phyloP scores from a whole-genome alignment of 2,329 filamentous ascomycete species.

The Sclerotinia sclerotiorum region DNA sequence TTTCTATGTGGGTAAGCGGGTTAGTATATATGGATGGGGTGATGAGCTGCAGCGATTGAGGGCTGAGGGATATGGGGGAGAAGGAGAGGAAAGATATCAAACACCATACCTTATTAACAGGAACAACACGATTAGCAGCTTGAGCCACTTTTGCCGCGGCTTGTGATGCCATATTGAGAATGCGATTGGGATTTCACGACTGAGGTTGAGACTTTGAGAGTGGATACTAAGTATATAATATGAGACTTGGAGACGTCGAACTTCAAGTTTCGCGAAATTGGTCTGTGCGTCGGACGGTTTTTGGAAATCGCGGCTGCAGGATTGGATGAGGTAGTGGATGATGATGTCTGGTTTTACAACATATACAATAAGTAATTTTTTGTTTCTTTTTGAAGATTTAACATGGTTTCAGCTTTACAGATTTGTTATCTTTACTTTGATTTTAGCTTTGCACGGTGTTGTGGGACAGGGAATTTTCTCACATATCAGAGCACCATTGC shows the following conservation, averaged over 20 bases:
- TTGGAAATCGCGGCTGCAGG: constrained; percentile 3
- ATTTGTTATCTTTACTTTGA: no score
- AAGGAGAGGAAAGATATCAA: constrained; percentile 19
- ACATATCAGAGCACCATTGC: no score
- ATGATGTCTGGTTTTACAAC: not conserved
- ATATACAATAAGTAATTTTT: no score
- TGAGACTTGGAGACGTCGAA: not conserved
- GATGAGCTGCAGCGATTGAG: constrained; percentile 20
- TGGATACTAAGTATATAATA: not conserved
- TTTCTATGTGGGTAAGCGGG: constrained; percentile 61
- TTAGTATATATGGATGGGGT: constrained; percentile 32
- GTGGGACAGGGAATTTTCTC: no score
- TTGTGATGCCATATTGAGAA: constrained; percentile 47
- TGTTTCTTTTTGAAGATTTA: no score
- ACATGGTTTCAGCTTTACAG: no score
- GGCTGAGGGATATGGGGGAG: constrained; percentile 22
- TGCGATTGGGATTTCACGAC: constrained; percentile 34
- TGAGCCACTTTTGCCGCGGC: constrained; percentile 59
- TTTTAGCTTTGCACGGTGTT: no score
- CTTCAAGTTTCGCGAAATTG: not conserved
- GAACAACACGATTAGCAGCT: constrained; percentile 54
- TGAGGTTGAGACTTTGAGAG: constrained; percentile 1
- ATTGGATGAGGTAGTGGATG: not conserved
- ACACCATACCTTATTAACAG: constrained; percentile 57
- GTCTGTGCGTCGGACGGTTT: not conserved